phyloP scores from a whole-genome alignment of 352 stramenopile genomes.

The Globisporangium echinulatum region DNA sequence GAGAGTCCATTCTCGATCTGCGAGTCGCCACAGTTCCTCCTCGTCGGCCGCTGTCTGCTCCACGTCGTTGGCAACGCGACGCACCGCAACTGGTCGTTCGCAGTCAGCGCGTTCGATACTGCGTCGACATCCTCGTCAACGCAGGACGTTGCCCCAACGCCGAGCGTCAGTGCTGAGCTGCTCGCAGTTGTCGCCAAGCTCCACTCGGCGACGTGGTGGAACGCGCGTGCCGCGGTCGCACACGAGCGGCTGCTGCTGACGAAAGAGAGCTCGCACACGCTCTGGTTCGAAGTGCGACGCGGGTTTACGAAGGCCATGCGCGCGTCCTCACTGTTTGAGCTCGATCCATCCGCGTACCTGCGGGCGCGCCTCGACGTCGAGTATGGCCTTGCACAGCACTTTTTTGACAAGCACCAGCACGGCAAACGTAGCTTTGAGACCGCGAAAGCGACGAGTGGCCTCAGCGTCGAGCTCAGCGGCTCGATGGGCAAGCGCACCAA shows the following conservation, averaged over 20 bases:
- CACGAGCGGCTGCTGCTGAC: constrained; percentile 65
- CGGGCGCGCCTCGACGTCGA: constrained; percentile 85
- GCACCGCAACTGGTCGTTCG: constrained; percentile 59
- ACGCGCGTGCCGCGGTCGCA: constrained; percentile 58
- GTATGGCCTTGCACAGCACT: constrained; percentile 89
- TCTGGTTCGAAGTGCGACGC: constrained; percentile 70
- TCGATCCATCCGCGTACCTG: constrained; percentile 38
- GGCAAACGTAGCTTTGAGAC: constrained; percentile 88
- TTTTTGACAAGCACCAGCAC: constrained; percentile 88
- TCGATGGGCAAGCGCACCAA: constrained; percentile 94
- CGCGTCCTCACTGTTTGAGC: constrained; percentile 28
- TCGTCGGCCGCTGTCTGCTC: constrained; percentile 56
- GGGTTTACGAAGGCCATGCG: constrained; percentile 46
- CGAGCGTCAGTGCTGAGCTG: constrained; percentile 19
- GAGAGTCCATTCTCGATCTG: constrained; percentile 78
- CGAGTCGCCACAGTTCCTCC: constrained; percentile 64
- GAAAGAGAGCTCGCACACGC: constrained; percentile 58
- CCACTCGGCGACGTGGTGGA: constrained; percentile 65
- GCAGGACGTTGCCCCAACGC: constrained; percentile 26
- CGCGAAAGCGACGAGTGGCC: constrained; percentile 72
- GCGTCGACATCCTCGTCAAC: constrained; percentile 36
- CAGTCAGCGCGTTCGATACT: constrained; percentile 19
- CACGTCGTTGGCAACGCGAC: constrained; percentile 53
- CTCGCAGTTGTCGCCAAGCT: constrained; percentile 13
- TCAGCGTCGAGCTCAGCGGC: constrained; percentile 88